A percentile compares a stretch with the other conserved stretches of the same genome.
phyloP scores from a whole-genome alignment of 1,139 yeast genomes.

The Candida labiduridarum region DNA sequence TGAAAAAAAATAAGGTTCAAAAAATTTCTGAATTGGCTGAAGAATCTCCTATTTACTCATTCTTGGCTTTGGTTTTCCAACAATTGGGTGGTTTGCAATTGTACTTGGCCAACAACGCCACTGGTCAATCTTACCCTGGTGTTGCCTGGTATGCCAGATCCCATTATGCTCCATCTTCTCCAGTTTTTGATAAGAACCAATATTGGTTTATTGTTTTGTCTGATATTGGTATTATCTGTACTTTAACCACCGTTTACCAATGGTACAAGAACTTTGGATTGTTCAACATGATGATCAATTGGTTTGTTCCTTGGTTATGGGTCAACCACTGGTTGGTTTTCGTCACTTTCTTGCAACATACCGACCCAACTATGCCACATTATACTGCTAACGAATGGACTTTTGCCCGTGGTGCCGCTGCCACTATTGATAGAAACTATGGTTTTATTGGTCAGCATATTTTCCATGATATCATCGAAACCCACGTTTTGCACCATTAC shows the following conservation, averaged over 20 bases:
- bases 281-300: constrained; percentile 65
- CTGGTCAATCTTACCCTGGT: constrained; percentile 70
- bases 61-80: constrained; percentile 59
- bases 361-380: constrained; percentile 81
- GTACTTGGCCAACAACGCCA: constrained; percentile 69
- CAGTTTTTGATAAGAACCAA: constrained; percentile 70
- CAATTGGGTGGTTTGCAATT: constrained; percentile 77
- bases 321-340: constrained; percentile 91
- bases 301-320: constrained; percentile 77
- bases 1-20: constrained; percentile 38
- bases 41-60: constrained; percentile 72
- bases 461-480: constrained; percentile 88
- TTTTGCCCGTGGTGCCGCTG: constrained; percentile 87
- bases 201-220: constrained; percentile 70
- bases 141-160: constrained; percentile 46
- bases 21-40: constrained; percentile 62
- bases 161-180: constrained; percentile 75
- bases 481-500: constrained; percentile 86
- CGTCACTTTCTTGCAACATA: constrained; percentile 83
- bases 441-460: constrained; percentile 80
- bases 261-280: constrained; percentile 68
- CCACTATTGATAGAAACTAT: constrained; percentile 82
- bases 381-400: constrained; percentile 77
- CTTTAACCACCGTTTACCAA: constrained; percentile 56
- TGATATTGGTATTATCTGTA: constrained; percentile 68